Evolutionary conservation across 208 protist genomes (phyloP), one percentile per base, ranked within the genome.

Genomic region (Acanthamoeba lenticulata): DNA sequence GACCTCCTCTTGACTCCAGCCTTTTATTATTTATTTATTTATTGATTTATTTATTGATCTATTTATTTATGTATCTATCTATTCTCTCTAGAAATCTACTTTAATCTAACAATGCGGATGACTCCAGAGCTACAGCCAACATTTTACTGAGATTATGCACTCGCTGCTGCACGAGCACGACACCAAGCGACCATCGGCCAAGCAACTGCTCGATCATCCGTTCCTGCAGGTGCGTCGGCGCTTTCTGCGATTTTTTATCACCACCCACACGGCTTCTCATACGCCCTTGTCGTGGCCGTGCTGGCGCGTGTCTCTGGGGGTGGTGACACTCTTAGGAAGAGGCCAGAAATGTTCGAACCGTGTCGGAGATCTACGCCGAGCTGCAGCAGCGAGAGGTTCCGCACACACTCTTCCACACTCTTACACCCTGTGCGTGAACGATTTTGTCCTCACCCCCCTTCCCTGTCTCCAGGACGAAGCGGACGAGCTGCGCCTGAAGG

Each of bases 341-440:
- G 77, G 44, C 34, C 6, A 11, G 45, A 21, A 55, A 57, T 13
- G 34, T 86, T 6, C 4, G 29, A 5, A 86, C 38, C 0, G 38
- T 55, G 77, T 47, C 44, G 21, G 77, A 86, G 77, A 86, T 86
- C 77, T 86, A 86, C 27, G 77, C 77, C 19, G 77, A 86, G 19
- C 44, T 86, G 44, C 77, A 86, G 77, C 77, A 86, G 42, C 38
- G 77, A 55, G 77, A 79, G 36, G 55, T 62, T 29, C 55, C 55
- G 19, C 24, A 55, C 24, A 13, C 24, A 55, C 49, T 27, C 49
- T 21, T 27, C 49, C 49, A 27, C 11, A 55, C 49, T 0, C 49
- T 11, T 55, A 21, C 49, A 19, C 15, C 5, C 9, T 5, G 45
- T 52, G 45, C 45, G 15, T 19, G 45, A 52, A 52, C 9, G 45